A percentile compares a stretch with the other conserved stretches of the same genome.
Evolutionary conservation across 2,329 filamentous ascomycete species (phyloP).

Genomic region (Aspergillus sp.): DNA sequence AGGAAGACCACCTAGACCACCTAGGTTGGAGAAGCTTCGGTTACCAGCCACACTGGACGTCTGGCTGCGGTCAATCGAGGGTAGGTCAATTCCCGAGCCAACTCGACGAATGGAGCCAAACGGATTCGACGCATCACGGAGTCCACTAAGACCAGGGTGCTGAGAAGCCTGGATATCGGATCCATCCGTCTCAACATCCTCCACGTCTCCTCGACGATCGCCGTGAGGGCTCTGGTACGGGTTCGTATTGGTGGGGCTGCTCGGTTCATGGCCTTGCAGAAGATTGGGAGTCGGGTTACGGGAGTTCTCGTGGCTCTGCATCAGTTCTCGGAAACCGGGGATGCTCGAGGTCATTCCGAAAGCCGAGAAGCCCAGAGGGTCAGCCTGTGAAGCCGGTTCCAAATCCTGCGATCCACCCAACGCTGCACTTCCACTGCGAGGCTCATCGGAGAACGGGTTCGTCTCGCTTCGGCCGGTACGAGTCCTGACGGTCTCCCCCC

Average conservation of each 20-base stretch:
- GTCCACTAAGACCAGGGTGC: constrained; percentile 47
- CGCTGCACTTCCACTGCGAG: constrained; percentile 56
- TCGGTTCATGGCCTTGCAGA: constrained; percentile 55
- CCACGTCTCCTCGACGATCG: constrained; percentile 56
- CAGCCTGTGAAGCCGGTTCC: constrained; percentile 46
- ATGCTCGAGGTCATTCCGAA: constrained; percentile 56
- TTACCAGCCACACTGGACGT: constrained; percentile 76
- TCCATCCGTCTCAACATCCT: constrained; percentile 52
- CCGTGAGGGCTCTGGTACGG: constrained; percentile 87
- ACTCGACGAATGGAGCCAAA: constrained; percentile 54
- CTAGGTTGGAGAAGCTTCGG: constrained; percentile 62
- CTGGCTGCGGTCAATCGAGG: constrained; percentile 80
- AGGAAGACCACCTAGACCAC: constrained; percentile 46
- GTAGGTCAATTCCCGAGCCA: constrained; percentile 47
- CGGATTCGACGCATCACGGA: constrained; percentile 44
- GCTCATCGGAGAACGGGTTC: constrained; percentile 45
- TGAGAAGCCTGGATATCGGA: constrained; percentile 47
- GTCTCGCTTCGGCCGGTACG: constrained; percentile 43
- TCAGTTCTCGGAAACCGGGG: constrained; percentile 51
- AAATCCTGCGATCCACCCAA: constrained; percentile 69
- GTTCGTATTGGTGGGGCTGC: constrained; percentile 92
- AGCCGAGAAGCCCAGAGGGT: constrained; percentile 53
- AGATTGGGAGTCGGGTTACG: constrained; percentile 50
- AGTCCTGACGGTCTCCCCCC: constrained; percentile 44
- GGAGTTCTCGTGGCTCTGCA: constrained; percentile 52